Evolutionary conservation across 2,329 filamentous ascomycete species (phyloP).

Genomic region (Ophiognomonia clavigignenti-juglandacearum): DNA sequence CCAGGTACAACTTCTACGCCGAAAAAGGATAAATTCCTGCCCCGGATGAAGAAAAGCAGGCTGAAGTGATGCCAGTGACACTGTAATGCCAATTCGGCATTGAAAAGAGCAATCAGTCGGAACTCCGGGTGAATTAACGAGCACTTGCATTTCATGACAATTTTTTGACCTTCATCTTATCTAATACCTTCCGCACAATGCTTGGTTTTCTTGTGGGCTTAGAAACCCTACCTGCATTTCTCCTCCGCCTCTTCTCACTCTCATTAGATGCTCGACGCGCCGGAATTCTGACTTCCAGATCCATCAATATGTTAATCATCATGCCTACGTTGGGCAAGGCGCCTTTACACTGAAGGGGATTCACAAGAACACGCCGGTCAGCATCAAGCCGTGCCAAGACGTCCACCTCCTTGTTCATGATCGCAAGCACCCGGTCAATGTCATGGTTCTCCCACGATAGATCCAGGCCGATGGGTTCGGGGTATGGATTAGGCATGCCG

Average conservation of each 20-base stretch:
- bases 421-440: background rate
- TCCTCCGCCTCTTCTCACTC: background rate
- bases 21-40: too few species aligned
- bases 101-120: too few species aligned
- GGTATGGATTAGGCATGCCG: background rate
- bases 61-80: too few species aligned
- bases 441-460: background rate
- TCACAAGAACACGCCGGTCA: background rate
- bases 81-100: too few species aligned
- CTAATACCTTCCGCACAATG: background rate
- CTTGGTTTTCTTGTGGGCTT: background rate
- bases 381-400: background rate
- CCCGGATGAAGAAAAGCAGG: too few species aligned
- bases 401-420: background rate
- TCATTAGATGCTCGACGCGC: background rate
- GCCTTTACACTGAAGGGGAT: background rate
- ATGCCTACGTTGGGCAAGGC: background rate
- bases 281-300: background rate
- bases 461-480: background rate
- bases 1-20: too few species aligned
- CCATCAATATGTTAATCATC: background rate
- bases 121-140: too few species aligned
- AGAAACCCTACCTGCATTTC: background rate
- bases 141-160: too few species aligned
- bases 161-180: too few species aligned